A percentile compares a stretch with the other conserved stretches of the same genome.
phyloP scores from a whole-genome alignment of 2,329 filamentous ascomycete species.

The Sporothrix pallida region DNA sequence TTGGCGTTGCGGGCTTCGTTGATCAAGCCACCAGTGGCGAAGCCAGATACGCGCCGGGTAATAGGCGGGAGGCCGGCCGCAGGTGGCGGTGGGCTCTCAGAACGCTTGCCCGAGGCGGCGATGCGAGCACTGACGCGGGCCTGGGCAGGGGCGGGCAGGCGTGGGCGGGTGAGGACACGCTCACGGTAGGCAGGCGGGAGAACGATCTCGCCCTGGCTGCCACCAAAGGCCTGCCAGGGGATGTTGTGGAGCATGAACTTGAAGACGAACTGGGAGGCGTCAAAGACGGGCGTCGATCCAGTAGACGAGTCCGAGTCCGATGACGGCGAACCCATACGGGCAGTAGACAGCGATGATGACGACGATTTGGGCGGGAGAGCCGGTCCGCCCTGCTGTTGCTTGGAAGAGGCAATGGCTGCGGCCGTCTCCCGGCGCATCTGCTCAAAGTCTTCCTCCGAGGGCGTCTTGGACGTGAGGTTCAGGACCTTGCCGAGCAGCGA shows the following conservation, averaged over 20 bases:
- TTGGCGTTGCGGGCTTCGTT: conserved; percentile 59
- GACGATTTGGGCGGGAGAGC: conserved; percentile 49
- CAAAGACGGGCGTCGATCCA: conserved; percentile 61
- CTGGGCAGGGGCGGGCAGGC: conserved; percentile 74
- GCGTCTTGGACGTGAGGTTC: conserved; percentile 47
- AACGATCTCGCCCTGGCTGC: conserved; percentile 54
- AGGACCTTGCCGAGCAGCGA: conserved; percentile 69
- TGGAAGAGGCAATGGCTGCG: conserved; percentile 46
- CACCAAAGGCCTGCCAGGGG: conserved; percentile 41
- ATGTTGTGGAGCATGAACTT: conserved; percentile 70
- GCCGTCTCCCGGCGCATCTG: conserved; percentile 57
- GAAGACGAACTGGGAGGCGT: conserved; percentile 68
- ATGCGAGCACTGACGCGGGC: conserved; percentile 58
- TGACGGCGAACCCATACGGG: conserved; percentile 45
- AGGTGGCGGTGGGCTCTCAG: conserved; percentile 49
- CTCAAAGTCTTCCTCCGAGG: conserved; percentile 55
- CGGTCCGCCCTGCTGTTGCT: conserved; percentile 35
- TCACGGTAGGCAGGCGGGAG: conserved; percentile 59
- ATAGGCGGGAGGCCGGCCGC: conserved; percentile 50
- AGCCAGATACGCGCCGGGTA: conserved; percentile 57
- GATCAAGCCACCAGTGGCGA: conserved; percentile 53
- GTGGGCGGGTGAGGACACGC: conserved; percentile 69
- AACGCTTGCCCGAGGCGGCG: conserved; percentile 40
- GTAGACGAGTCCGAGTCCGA: conserved; percentile 59
- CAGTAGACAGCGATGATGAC: neutral